phyloP scores from a whole-genome alignment of 2,329 filamentous ascomycete genomes.

The Ramularia endophylla region DNA sequence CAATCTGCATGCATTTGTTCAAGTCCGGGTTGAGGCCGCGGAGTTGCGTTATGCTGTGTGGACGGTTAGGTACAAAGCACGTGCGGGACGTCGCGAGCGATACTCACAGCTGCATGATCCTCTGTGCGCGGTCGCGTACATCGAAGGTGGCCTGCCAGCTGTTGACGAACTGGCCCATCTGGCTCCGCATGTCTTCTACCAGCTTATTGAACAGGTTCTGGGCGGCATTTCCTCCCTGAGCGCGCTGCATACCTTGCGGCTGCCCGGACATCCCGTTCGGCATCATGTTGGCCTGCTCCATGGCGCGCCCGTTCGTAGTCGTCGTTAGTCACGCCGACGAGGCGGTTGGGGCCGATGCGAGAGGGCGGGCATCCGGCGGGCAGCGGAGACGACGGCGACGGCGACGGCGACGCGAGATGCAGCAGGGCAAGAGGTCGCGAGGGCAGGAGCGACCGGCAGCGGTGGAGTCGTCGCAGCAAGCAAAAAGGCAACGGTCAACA shows the following conservation, averaged over 20 bases:
- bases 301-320: too few species aligned
- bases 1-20: slow-evolving; percentile 22
- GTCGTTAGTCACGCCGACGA: too few species aligned
- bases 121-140: slow-evolving; percentile 21
- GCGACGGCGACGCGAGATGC: too few species aligned
- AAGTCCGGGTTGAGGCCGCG: slow-evolving; percentile 18
- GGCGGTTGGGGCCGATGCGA: too few species aligned
- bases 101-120: slow-evolving; percentile 31
- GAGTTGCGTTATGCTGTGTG: slow-evolving; percentile 18
- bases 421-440: too few species aligned
- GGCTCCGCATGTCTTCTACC: slow-evolving; percentile 20
- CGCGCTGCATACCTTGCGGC: slow-evolving; percentile 23
- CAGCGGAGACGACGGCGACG: too few species aligned
- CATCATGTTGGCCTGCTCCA: slow-evolving; percentile 16
- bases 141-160: slow-evolving; percentile 32
- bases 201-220: slow-evolving; percentile 26
- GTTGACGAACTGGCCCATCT: slow-evolving; percentile 13
- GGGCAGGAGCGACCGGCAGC: too few species aligned
- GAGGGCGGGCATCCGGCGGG: too few species aligned
- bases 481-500: too few species aligned
- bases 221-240: slow-evolving; percentile 20
- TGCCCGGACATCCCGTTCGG: slow-evolving; percentile 11
- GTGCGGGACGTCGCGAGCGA: not conserved
- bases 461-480: too few species aligned
- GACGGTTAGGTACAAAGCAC: slow-evolving; percentile 1